These are phyloP conservation scores for Przewalskia tangutica DNA, from an alignment of 257 asterid genomes.

Conservation along the genomic window DNA sequence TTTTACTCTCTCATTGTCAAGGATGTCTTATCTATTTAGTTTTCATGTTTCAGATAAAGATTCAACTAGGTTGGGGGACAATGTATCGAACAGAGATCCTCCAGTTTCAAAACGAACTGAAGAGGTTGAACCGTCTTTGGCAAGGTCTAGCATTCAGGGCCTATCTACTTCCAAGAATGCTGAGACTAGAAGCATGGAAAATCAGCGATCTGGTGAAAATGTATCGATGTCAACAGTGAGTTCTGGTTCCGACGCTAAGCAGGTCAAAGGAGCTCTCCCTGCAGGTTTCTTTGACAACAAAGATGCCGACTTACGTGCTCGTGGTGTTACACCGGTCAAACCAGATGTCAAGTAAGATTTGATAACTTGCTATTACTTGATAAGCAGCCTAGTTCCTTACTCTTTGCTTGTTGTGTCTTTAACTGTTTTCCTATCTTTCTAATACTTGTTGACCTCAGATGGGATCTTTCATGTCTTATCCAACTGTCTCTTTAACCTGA, in stretches of 20 bases:
- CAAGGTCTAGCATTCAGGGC: constrained; percentile 23
- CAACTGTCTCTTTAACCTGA: neutral
- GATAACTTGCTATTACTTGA: neutral
- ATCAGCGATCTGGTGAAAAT: constrained; percentile 23
- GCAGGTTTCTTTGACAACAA: constrained; percentile 86
- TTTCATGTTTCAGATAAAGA: constrained; percentile 18
- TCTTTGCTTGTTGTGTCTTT: neutral
- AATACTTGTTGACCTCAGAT: neutral
- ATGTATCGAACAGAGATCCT: constrained; percentile 18
- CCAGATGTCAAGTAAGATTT: constrained; percentile 78
- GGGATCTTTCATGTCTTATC: neutral
- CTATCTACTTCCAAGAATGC: constrained; percentile 10
- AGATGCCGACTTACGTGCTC: constrained; percentile 90
- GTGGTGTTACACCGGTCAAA: constrained; percentile 80
- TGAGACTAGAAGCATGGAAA: constrained; percentile 16
- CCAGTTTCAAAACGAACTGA: constrained; percentile 24
- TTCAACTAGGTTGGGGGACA: constrained; percentile 17
- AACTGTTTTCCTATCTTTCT: neutral
- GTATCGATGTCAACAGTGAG: constrained; percentile 20
- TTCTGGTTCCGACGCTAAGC: constrained; percentile 44
- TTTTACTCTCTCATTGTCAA: neutral
- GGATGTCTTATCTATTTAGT: neutral
- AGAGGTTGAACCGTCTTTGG: constrained; percentile 19
- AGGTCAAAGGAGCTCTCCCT: constrained; percentile 71
- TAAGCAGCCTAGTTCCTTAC: neutral